Base-by-base conservation (phyloP, 1,284 basidiomycete species). In the Ustilago crameri region DNA sequence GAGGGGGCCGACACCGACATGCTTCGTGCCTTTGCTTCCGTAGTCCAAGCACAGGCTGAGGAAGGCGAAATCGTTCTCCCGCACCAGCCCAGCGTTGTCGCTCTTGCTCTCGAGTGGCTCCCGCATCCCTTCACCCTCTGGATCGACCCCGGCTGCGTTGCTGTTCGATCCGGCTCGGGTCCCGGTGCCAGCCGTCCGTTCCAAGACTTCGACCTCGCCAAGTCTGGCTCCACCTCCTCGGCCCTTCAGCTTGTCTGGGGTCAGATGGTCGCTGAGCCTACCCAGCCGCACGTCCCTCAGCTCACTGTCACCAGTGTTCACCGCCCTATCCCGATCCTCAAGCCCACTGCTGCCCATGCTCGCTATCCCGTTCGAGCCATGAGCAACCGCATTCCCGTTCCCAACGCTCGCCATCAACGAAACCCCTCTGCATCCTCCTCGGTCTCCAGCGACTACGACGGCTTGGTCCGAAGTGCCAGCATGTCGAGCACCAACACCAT, bases 111-210 rank as follows among this genome's bases (percentile, higher is more conserved):
- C 5, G n/a, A 51, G 5, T 74, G 64, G 70, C 54, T 76, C 7
- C 62, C 61, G 3, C 5, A 37, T 14, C 24, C 51, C 10, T 76
- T 76, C 49, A 79, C 76, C 1, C 52, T 79, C 10, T 79, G 77
- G 77, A 69, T 79, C 49, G 77, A 79, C 49, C 75, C 77, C 5
- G 69, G 70, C 41, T 79, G 77, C 48, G 77, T 79, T 14, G 69
- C 77, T n/a, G 51, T 76, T 18, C 51, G 77, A 4, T 24, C 47
- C 10, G 77, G 75, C 20, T 24, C 24, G n/a, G 77, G 75, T 24
- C 75, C 75, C 1, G 77, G 77, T 32, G 51, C 51, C 5, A 50
- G 8, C 23, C 47, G 53, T 10, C 37, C 59, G 15, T 44, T 51
- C n/a, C 54, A 46, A 34, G 51, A 72, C 30, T 61, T 56, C 17